Percentiles rank a stretch among this genome's conserved stretches.
phyloP scores from a whole-genome alignment of 768 basidiomycete species.

The Serendipita sp. region DNA sequence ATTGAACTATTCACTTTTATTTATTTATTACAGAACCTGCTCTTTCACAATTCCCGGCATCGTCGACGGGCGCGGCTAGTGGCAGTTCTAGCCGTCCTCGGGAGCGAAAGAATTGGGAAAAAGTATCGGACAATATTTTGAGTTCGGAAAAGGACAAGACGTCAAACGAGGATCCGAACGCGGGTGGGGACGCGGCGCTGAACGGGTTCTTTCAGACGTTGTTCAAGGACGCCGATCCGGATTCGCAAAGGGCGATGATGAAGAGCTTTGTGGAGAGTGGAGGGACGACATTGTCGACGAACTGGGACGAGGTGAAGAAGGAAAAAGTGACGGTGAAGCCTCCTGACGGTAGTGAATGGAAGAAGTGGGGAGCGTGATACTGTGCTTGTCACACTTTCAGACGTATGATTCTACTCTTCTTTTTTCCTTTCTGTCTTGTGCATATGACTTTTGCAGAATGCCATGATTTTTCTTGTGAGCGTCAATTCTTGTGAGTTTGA shows the following conservation, averaged over 20 bases:
- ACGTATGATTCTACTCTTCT: too few relatives aligned
- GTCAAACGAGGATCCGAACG: constrained; percentile 68
- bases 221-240: constrained; percentile 77
- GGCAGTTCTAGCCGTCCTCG: constrained; percentile 14
- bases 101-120: constrained; percentile 78
- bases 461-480: not conserved
- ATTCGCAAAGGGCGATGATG: constrained; percentile 90
- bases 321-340: constrained; percentile 58
- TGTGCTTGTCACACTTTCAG: too few relatives aligned
- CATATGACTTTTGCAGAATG: not conserved
- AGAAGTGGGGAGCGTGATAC: constrained; percentile 38
- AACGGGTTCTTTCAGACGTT: constrained; percentile 87
- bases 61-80: constrained; percentile 11
- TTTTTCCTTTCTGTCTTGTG: not conserved
- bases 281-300: constrained; percentile 88
- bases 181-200: constrained; percentile 71
- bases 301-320: constrained; percentile 81
- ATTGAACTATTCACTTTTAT: constrained; percentile 10
- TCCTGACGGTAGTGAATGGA: constrained; percentile 71
- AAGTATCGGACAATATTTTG: constrained; percentile 52
- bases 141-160: constrained; percentile 50
- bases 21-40: constrained; percentile 18
- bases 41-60: constrained; percentile 13
- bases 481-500: not conserved
- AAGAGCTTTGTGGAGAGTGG: constrained; percentile 93